Evolutionary conservation across 192 early-diverging fungal genomes (phyloP).

Genomic region (Obelidium mucronatum): DNA sequence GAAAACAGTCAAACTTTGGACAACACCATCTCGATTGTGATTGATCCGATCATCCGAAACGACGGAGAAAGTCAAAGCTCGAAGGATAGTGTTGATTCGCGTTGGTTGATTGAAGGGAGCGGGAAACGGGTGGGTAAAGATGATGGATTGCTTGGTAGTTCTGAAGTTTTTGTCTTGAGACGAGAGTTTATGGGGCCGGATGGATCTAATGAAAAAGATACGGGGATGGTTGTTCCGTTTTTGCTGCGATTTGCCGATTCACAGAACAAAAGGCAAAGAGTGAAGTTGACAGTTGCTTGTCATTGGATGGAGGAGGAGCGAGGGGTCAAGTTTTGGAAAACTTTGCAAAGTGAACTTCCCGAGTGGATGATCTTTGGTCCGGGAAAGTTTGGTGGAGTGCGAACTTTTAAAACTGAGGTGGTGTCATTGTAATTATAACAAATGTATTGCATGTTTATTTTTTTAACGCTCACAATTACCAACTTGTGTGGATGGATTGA

Average conservation of each 20-base stretch:
- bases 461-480: too few relatives aligned
- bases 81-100: background rate
- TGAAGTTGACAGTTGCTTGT: conserved; percentile 19
- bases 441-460: too few relatives aligned
- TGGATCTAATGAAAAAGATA: background rate
- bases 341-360: background rate
- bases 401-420: too few relatives aligned
- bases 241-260: background rate
- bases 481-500: too few relatives aligned
- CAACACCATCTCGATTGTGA: too few relatives aligned
- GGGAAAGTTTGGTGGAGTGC: conserved; percentile 19
- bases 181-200: background rate
- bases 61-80: too few relatives aligned
- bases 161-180: background rate
- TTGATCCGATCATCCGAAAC: too few relatives aligned
- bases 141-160: background rate
- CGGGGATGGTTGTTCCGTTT: conserved; percentile 24
- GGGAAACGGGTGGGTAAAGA: background rate
- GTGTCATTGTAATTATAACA: too few relatives aligned
- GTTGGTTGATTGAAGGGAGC: conserved; percentile 13
- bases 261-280: background rate
- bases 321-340: background rate
- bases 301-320: conserved; percentile 10
- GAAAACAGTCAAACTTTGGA: too few relatives aligned
- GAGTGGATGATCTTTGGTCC: conserved; percentile 7